phyloP scores from a whole-genome alignment of 345 rosid genomes.

The Erucastrum elatum region DNA sequence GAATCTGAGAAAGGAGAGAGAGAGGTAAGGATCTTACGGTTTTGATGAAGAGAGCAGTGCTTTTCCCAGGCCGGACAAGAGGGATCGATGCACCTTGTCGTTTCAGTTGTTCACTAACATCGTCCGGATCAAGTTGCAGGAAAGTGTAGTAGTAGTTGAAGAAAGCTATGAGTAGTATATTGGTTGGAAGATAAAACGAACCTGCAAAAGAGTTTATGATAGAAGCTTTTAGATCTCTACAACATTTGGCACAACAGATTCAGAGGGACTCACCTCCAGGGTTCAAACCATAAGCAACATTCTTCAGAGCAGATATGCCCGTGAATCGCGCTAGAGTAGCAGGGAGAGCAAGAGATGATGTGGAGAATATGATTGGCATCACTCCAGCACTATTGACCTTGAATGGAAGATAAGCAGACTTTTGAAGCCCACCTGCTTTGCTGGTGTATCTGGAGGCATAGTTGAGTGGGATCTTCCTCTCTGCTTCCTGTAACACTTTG shows the following conservation, averaged over 20 bases:
- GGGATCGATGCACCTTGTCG: slow-evolving; percentile 98
- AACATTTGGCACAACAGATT: neutral
- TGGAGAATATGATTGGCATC: slow-evolving; percentile 96
- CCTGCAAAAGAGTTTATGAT: slow-evolving; percentile 51
- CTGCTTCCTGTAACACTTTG: slow-evolving; percentile 88
- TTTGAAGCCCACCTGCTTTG: slow-evolving; percentile 78
- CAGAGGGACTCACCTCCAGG: slow-evolving; percentile 69
- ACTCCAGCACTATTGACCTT: slow-evolving; percentile 98
- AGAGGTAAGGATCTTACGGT: slow-evolving; percentile 51
- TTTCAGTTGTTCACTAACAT: slow-evolving; percentile 96
- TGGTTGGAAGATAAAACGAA: slow-evolving; percentile 87
- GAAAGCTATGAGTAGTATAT: slow-evolving; percentile 89
- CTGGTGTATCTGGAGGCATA: slow-evolving; percentile 93
- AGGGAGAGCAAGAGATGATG: slow-evolving; percentile 94
- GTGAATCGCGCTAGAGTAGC: slow-evolving; percentile 92
- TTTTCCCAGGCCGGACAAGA: slow-evolving; percentile 91
- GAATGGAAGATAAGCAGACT: slow-evolving; percentile 93
- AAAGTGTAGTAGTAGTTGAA: slow-evolving; percentile 98
- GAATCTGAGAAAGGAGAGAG: neutral
- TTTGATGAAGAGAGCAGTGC: slow-evolving; percentile 80
- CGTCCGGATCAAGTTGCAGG: slow-evolving; percentile 96
- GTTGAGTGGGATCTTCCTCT: slow-evolving; percentile 95
- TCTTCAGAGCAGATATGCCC: slow-evolving; percentile 78
- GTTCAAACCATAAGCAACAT: slow-evolving; percentile 77
- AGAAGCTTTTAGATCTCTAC: neutral